Percentiles rank a stretch among this genome's conserved stretches.
These are phyloP conservation scores for Fallopia convolvulus DNA, from an alignment of 148 eudicot species.

Conservation along the genomic window DNA sequence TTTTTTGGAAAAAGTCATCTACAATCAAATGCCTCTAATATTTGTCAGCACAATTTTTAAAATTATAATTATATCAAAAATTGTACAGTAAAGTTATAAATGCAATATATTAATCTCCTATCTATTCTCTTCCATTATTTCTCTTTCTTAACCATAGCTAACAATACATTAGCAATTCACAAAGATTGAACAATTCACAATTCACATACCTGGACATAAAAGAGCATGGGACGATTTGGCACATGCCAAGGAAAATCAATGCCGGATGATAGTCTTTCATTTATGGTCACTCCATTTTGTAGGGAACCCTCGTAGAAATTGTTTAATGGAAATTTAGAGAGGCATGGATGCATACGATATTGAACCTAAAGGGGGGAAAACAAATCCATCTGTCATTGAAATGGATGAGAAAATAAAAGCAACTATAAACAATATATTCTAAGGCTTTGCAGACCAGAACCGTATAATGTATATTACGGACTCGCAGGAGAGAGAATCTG, in stretches of 20 bases:
- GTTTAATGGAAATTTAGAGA: slow-evolving; percentile 93
- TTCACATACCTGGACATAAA: slow-evolving; percentile 80
- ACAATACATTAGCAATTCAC: background rate
- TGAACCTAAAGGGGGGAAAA: too few species aligned
- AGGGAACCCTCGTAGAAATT: slow-evolving; percentile 99
- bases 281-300: slow-evolving; percentile 93
- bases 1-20: too few species aligned
- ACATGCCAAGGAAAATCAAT: slow-evolving; percentile 99
- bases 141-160: background rate
- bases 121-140: background rate
- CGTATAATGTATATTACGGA: background rate
- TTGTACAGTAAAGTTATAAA: background rate
- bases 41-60: background rate
- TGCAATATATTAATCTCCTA: background rate
- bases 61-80: background rate
- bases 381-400: background rate
- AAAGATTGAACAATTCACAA: slow-evolving; percentile 6
- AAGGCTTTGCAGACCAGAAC: background rate
- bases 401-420: background rate
- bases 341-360: slow-evolving; percentile 97
- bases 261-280: slow-evolving; percentile 89
- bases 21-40: too few species aligned
- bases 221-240: slow-evolving; percentile 98
- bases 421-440: background rate
- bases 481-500: too few species aligned